Evolutionary conservation across 2,329 filamentous ascomycete genomes (phyloP).

Genomic region (Sporothrix mexicana): DNA sequence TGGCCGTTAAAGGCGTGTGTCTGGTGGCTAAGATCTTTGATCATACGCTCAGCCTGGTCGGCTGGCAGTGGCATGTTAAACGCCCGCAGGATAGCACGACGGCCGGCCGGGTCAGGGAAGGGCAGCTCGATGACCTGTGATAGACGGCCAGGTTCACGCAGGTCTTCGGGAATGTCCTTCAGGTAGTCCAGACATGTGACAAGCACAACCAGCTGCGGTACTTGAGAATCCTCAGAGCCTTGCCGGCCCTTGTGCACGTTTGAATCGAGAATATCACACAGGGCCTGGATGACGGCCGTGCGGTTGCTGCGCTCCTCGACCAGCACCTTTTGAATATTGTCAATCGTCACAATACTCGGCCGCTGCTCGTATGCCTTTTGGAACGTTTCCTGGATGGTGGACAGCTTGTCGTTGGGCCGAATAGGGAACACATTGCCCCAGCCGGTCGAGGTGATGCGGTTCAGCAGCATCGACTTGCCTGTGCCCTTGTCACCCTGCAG

Average conservation of each 20-base stretch:
- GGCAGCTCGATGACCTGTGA: slow-evolving; percentile 72
- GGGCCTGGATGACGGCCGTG: slow-evolving; percentile 55
- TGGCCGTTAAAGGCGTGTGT: slow-evolving; percentile 86
- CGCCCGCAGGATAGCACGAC: slow-evolving; percentile 75
- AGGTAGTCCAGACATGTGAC: slow-evolving; percentile 74
- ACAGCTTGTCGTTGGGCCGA: slow-evolving; percentile 59
- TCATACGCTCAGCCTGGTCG: slow-evolving; percentile 56
- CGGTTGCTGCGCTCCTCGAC: slow-evolving; percentile 62
- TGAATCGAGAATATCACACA: slow-evolving; percentile 62
- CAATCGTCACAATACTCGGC: slow-evolving; percentile 80
- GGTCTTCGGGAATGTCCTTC: slow-evolving; percentile 71
- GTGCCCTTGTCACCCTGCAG: slow-evolving; percentile 84
- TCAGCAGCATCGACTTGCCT: slow-evolving; percentile 78
- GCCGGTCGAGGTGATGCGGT: slow-evolving; percentile 67
- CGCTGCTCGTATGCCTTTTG: slow-evolving; percentile 69
- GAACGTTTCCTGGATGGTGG: slow-evolving; percentile 70
- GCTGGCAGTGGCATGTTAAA: slow-evolving; percentile 56
- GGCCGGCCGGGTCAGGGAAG: slow-evolving; percentile 72
- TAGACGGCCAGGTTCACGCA: slow-evolving; percentile 71
- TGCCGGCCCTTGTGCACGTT: slow-evolving; percentile 27
- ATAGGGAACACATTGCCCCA: slow-evolving; percentile 75
- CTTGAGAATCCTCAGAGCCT: slow-evolving; percentile 33
- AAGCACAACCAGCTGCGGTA: slow-evolving; percentile 70
- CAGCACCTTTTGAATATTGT: slow-evolving; percentile 74
- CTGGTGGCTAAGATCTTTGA: slow-evolving; percentile 69